Conservation (phyloP, 2,329 filamentous ascomycete species). For the Myriosclerotinia curreyana region DNA sequence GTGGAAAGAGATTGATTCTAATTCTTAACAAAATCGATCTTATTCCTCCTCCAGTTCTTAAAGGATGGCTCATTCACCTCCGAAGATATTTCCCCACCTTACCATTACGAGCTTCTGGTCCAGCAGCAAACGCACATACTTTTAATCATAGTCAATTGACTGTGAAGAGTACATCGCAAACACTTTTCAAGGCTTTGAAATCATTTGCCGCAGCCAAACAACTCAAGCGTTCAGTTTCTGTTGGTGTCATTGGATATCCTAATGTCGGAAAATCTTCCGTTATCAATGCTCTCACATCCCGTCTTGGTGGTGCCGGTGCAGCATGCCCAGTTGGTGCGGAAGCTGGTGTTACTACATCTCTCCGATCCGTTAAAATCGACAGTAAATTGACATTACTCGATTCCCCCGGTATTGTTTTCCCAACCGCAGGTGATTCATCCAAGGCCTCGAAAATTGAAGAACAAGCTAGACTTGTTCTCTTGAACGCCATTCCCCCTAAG, state of each 20-base stretch:
- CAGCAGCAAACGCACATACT: slow-evolving; percentile 80
- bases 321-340: slow-evolving; percentile 88
- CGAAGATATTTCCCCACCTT: slow-evolving; percentile 88
- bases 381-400: slow-evolving; percentile 91
- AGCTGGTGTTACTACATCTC: slow-evolving; percentile 84
- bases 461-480: slow-evolving; percentile 78
- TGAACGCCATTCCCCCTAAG: slow-evolving; percentile 90
- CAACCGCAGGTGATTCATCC: slow-evolving; percentile 57
- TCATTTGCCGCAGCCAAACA: slow-evolving; percentile 79
- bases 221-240: slow-evolving; percentile 83
- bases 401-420: slow-evolving; percentile 93
- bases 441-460: slow-evolving; percentile 62
- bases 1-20: slow-evolving; percentile 83
- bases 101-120: slow-evolving; percentile 78
- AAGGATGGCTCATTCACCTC: slow-evolving; percentile 79
- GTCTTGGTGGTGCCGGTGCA: slow-evolving; percentile 65
- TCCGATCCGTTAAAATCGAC: slow-evolving; percentile 89
- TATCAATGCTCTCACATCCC: slow-evolving; percentile 84
- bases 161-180: slow-evolving; percentile 78
- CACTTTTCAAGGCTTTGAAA: slow-evolving; percentile 86
- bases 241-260: slow-evolving; percentile 92
- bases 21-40: slow-evolving; percentile 96
- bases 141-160: slow-evolving; percentile 92
- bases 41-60: slow-evolving; percentile 76
- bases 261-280: slow-evolving; percentile 97